Evolutionary conservation across 225 moss, liverwort and hornwort genomes (phyloP), one percentile per base, ranked within the genome.

Genomic region (Rhytidiadelphus loreus): DNA sequence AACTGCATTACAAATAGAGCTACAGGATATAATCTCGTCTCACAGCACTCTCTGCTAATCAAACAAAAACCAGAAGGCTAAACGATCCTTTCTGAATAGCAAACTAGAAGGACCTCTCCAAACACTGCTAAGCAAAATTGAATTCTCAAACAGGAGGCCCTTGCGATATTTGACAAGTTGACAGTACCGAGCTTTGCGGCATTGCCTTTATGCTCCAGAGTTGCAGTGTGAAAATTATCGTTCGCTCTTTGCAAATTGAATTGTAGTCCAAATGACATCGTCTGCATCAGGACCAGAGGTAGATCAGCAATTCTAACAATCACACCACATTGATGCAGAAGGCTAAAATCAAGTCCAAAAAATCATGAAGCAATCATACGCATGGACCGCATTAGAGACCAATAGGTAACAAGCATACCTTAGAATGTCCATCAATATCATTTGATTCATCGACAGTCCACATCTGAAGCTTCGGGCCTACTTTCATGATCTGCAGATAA

Each of bases 381-480:
- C 77, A 70, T 35, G 50, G 37, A 52, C 48, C 26, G 37, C 53
- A 68, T 58, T 41, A 17, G 44, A 85, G 70, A 70, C 46, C 80
- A 80, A 20, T 62, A 52, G 17, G 78, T 75, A 50, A 50, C 53
- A 66, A 53, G 39, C 65, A 77, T 72, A 93, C 92, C 91, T 91
- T 88, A 37, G 68, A 72, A 88, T 85, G 55, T 64, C 89, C 91
- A 57, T 91, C 87, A 22, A 37, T n/a, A 59, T 84, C 82, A 33
- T 88, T 64, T 55, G 82, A 89, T 30, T 91, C 93, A 88, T 90
- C 61, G 24, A 92, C 93, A 77, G 86, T 91, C 92, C 92, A 93
- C 76, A 92, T 91, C 78, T 93, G 92, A 77, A 93, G 93, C 75
- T 89, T 93, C 62, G 93, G 92, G 72, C 92, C 91, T 86, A 82